Base-by-base conservation (phyloP, 2,329 filamentous ascomycete genomes). In the Colletotrichum plurivorum region DNA sequence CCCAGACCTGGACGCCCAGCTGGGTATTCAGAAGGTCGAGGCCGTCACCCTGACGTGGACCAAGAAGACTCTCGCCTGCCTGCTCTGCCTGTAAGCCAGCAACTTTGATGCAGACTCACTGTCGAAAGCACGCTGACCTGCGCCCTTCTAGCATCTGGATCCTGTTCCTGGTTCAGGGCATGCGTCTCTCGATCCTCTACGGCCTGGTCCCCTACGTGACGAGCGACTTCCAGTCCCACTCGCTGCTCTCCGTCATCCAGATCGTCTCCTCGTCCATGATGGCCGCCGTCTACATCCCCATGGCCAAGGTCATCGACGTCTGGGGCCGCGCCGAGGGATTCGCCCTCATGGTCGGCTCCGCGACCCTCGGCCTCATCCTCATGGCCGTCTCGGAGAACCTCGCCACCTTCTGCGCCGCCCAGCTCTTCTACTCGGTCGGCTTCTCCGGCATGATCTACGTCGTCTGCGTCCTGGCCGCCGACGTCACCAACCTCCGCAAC, bases 401-500 rank as follows among this genome's bases (percentile, higher is more conserved):
- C 6, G 72, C 74, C 2, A 77, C 78, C 6, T 81, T 88, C 75
- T 86, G 87, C 66, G 88, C 88, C 10, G 88, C 86, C 0, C 56
- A 79, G 76, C 88, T 92, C 4, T 89, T 92, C 71, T 91, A 92
- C 75, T 86, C 84, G 46, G 84, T 90, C 45, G 90, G 90, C 16
- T 82, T 84, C 61, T 85, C 84, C 9, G 90, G 89, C 31, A 80
- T 92, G 58, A 85, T 86, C 62, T 92, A 90, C 73, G 83, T 85
- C n/a, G 81, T 91, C 25, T 85, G 87, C 67, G 87, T 93, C 15
- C 88, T 93, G 73, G 88, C 90, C 59, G 89, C 90, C 41, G 91
- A 93, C 74, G 89, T 88, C 2, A 90, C 66, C 5, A 63, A 57
- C 4, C 73, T 83, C 5, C 73, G 71, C 55, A 83, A 81, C 51